phyloP scores from a whole-genome alignment of 148 eudicot genomes.

The Beta vulgaris region DNA sequence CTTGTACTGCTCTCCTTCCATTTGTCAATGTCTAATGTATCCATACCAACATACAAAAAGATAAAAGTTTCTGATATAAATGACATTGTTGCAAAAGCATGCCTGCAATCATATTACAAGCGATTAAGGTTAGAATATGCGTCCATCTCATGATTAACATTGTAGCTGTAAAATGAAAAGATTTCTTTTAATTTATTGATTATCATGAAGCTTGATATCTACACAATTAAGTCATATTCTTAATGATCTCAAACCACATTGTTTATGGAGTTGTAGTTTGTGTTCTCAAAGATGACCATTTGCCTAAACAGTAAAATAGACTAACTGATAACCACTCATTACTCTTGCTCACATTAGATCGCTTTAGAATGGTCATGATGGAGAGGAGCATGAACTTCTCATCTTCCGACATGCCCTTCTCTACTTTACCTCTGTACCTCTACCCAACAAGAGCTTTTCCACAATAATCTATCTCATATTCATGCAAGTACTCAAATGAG shows the following conservation, averaged over 20 bases:
- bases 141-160: not conserved
- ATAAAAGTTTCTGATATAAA: conserved; percentile 86
- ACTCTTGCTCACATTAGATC: not conserved
- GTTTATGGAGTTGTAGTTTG: not conserved
- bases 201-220: not conserved
- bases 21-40: conserved; percentile 80
- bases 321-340: not conserved
- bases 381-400: not conserved
- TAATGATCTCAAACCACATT: not conserved
- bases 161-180: not conserved
- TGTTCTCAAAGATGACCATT: not conserved
- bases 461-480: not conserved
- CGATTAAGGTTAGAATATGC: not conserved
- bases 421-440: not conserved
- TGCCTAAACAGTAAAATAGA: not conserved
- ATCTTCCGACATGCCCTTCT: not conserved
- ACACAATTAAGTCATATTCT: not conserved
- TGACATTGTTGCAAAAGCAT: conserved; percentile 80
- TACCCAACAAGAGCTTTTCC: not conserved
- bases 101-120: conserved; percentile 47
- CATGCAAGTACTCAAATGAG: not conserved
- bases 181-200: not conserved
- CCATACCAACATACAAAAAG: conserved; percentile 91
- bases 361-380: not conserved
- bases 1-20: conserved; percentile 65